These are phyloP conservation scores for Rostrohypoxylon terebratum DNA, from an alignment of 495 filamentous ascomycete species.

Conservation along the genomic window DNA sequence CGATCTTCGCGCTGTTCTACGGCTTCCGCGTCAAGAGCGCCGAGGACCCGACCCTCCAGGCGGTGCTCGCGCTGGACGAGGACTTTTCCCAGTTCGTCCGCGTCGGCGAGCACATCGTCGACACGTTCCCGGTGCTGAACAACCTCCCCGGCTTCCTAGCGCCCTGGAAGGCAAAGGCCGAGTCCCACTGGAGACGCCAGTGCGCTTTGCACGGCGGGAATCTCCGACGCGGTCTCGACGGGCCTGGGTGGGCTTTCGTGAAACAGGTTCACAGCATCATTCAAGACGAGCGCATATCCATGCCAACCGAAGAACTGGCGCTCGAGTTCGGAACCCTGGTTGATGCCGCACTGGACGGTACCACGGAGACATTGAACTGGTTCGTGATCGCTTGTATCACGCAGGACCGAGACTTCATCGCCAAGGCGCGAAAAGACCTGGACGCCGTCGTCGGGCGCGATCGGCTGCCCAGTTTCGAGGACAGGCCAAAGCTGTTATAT, in stretches of 20 bases:
- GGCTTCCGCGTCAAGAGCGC: neutral
- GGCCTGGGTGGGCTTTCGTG: neutral
- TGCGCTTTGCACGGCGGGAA: neutral
- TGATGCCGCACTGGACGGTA: neutral
- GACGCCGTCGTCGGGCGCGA: neutral
- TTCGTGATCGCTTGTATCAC: neutral
- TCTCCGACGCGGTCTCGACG: neutral
- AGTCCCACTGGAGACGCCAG: neutral
- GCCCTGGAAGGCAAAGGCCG: neutral
- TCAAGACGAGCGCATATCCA: neutral
- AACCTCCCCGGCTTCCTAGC: neutral
- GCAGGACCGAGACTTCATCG: neutral
- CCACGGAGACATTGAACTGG: neutral
- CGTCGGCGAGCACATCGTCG: neutral
- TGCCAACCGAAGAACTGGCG: neutral
- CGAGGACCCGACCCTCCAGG: neutral
- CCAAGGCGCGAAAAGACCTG: neutral
- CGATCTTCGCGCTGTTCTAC: neutral
- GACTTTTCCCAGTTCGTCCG: neutral
- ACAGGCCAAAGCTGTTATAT: neutral
- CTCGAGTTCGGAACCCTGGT: neutral
- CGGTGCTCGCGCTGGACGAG: neutral
- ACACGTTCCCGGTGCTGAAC: neutral
- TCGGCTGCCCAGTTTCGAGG: neutral
- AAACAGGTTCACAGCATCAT: neutral